These are phyloP conservation scores for Saccharomycopsis sp. DNA, from an alignment of 805 yeast genomes.

Conservation along the genomic window DNA sequence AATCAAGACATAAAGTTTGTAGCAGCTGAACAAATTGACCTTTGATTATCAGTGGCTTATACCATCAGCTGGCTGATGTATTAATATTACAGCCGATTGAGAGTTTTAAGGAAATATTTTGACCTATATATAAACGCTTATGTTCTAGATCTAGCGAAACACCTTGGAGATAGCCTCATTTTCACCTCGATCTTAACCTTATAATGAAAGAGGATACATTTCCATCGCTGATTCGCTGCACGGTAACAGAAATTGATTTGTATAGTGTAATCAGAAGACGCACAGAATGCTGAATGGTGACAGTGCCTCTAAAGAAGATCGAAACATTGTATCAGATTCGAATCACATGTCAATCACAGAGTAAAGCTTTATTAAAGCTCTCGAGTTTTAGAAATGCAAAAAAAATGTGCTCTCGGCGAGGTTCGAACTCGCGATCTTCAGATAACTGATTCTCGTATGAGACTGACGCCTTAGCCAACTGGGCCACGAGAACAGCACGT, in stretches of 20 bases:
- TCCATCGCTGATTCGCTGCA: too few relatives aligned
- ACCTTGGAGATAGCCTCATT: too few relatives aligned
- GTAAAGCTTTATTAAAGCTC: too few relatives aligned
- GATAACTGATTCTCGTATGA: slow-evolving; percentile 17
- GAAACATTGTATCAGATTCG: not conserved
- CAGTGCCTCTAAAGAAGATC: not conserved
- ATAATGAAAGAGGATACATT: too few relatives aligned
- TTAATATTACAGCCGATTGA: too few relatives aligned
- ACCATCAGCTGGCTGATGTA: too few relatives aligned
- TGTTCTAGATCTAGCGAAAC: too few relatives aligned
- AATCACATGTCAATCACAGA: not conserved
- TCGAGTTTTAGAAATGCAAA: slow-evolving; percentile 6
- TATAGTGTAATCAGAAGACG: too few relatives aligned
- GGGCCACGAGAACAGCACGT: slow-evolving; percentile 21
- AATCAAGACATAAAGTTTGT: not conserved
- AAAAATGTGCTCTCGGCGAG: slow-evolving; percentile 22
- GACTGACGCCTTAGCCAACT: slow-evolving; percentile 23
- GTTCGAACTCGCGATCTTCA: slow-evolving; percentile 23
- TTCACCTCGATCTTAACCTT: too few relatives aligned
- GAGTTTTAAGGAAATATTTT: too few relatives aligned
- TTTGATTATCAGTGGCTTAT: not conserved
- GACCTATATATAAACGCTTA: too few relatives aligned
- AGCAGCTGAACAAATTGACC: not conserved
- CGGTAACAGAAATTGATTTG: too few relatives aligned
- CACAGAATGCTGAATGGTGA: not conserved